These are phyloP conservation scores for Diaporthe nobilis DNA, from an alignment of 2,329 filamentous ascomycete species.

Conservation along the genomic window DNA sequence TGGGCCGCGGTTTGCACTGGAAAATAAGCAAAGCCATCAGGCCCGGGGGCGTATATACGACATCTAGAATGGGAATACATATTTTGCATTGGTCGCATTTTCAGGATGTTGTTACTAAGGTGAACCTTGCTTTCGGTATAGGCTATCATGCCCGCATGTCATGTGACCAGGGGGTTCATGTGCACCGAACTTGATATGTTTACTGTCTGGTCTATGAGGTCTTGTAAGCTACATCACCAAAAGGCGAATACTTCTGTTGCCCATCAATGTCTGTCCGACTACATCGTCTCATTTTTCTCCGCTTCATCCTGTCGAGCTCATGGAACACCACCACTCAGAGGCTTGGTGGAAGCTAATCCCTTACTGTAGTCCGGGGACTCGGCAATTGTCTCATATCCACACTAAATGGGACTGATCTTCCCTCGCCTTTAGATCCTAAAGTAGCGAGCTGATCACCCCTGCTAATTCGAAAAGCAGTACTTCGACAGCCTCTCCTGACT, in stretches of 20 bases:
- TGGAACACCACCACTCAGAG: too few relatives aligned
- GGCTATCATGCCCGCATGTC: neutral
- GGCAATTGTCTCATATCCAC: neutral
- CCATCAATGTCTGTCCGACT: neutral
- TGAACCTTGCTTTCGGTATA: neutral
- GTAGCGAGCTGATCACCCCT: neutral
- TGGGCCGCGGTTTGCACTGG: neutral
- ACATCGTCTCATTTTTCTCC: neutral
- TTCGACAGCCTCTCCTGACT: too few relatives aligned
- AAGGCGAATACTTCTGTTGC: neutral
- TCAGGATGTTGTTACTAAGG: rapidly evolving
- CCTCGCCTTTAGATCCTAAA: neutral
- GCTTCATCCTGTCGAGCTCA: neutral
- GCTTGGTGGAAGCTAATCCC: neutral
- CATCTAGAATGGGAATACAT: conserved; percentile 17
- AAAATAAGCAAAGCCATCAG: neutral
- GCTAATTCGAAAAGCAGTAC: neutral
- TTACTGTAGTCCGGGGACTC: neutral
- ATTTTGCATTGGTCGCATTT: neutral
- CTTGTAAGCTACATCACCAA: too few relatives aligned
- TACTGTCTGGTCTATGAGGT: neutral
- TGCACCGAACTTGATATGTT: neutral
- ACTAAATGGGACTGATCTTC: neutral
- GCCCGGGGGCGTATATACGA: conserved; percentile 16
- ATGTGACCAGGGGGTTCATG: neutral